Conservation (phyloP, 345 rosid species). For the Rhodomyrtus tomentosa region DNA sequence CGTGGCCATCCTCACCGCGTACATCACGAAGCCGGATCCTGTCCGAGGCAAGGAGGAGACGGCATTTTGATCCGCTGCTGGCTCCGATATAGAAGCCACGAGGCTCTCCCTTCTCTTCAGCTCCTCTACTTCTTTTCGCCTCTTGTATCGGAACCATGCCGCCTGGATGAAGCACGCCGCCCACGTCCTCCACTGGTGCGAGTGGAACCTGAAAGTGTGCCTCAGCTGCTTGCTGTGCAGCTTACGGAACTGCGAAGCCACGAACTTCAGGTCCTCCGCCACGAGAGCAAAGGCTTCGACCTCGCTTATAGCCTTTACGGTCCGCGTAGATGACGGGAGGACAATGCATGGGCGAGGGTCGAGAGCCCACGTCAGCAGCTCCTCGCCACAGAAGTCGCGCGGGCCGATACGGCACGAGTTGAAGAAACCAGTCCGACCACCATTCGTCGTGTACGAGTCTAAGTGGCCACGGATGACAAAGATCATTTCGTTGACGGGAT, state of each 20-base stretch:
- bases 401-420: constrained; percentile 35
- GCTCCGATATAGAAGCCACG: neutral
- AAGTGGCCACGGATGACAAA: constrained; percentile 44
- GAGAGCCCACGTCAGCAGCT: constrained; percentile 41
- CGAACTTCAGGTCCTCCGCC: constrained; percentile 39
- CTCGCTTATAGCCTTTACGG: constrained; percentile 31
- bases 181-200: constrained; percentile 51
- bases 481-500: constrained; percentile 45
- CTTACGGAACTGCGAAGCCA: constrained; percentile 38
- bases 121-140: constrained; percentile 22
- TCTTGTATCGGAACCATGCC: constrained; percentile 34
- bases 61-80: neutral
- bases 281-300: constrained; percentile 42
- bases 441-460: constrained; percentile 37
- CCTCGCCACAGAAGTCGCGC: constrained; percentile 54
- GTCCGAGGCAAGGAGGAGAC: neutral
- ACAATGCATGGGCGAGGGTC: constrained; percentile 31
- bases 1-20: constrained; percentile 10
- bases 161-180: constrained; percentile 46
- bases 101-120: constrained; percentile 17
- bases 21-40: neutral
- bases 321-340: constrained; percentile 43
- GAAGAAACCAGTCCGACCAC: constrained; percentile 44
- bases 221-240: constrained; percentile 33
- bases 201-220: constrained; percentile 37